Conservation (phyloP, 2,329 filamentous ascomycete species). For the Arachnomyces sp. region DNA sequence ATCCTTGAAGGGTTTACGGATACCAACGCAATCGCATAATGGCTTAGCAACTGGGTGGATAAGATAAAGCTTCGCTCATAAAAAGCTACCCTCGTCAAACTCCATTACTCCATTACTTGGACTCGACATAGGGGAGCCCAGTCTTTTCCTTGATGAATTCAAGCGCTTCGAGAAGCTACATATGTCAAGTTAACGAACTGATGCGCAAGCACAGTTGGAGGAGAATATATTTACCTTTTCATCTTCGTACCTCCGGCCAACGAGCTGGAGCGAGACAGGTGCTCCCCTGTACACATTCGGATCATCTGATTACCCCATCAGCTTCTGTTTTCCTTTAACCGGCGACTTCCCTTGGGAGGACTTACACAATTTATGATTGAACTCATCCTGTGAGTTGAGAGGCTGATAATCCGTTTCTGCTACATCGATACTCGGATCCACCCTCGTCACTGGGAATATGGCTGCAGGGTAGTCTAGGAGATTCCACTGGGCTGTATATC, state of each 20-base stretch:
- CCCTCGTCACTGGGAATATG: slow-evolving; percentile 50
- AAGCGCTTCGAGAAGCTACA: slow-evolving; percentile 11
- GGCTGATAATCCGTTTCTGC: slow-evolving; percentile 28
- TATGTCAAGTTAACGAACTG: too few species aligned
- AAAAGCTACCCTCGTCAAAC: neutral
- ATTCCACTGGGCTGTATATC: slow-evolving; percentile 61
- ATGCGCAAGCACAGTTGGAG: too few species aligned
- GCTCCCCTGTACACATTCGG: slow-evolving; percentile 41
- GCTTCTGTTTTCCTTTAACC: slow-evolving; percentile 8
- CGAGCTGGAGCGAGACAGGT: slow-evolving; percentile 47
- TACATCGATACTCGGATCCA: slow-evolving; percentile 35
- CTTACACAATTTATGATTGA: slow-evolving; percentile 41
- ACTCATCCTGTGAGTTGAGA: slow-evolving; percentile 40
- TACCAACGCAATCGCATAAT: too few species aligned
- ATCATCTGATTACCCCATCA: slow-evolving; percentile 23
- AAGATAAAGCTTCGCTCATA: too few species aligned
- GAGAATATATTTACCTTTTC: slow-evolving; percentile 37
- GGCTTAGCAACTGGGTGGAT: too few species aligned
- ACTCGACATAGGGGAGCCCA: slow-evolving; percentile 8
- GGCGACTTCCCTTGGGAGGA: slow-evolving; percentile 4
- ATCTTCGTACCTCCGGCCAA: slow-evolving; percentile 46
- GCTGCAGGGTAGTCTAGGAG: slow-evolving; percentile 57
- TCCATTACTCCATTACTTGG: neutral
- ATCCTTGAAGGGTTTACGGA: too few species aligned
- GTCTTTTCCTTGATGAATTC: slow-evolving; percentile 9